phyloP scores from a whole-genome alignment of 352 stramenopile species.

The Globisporangium iwayamae region DNA sequence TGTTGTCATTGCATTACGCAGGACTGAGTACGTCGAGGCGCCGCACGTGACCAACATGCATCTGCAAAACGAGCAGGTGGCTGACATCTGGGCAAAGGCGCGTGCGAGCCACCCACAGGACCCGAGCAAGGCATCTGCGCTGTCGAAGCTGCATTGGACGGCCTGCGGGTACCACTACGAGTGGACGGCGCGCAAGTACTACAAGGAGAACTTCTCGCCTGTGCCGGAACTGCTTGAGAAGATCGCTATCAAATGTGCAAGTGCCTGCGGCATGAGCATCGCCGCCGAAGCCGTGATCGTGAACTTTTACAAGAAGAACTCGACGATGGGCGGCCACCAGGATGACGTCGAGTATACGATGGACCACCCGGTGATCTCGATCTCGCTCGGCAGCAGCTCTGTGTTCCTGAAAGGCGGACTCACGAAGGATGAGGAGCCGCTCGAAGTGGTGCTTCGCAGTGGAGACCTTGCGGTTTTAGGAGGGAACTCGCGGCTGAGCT shows the following conservation, averaged over 20 bases:
- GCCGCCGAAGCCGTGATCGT: conserved; percentile 70
- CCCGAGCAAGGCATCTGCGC: conserved; percentile 30
- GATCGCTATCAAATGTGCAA: conserved; percentile 38
- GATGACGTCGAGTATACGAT: conserved; percentile 85
- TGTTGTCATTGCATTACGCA: conserved; percentile 9
- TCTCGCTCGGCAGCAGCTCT: conserved; percentile 64
- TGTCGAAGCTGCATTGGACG: conserved; percentile 73
- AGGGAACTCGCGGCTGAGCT: conserved; percentile 60
- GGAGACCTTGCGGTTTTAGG: conserved; percentile 69
- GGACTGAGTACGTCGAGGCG: conserved; percentile 62
- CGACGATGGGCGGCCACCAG: conserved; percentile 78
- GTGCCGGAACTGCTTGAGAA: conserved; percentile 43
- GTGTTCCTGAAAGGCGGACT: conserved; percentile 76
- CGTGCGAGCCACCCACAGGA: conserved; percentile 30
- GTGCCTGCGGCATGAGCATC: conserved; percentile 53
- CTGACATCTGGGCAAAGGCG: conserved; percentile 51
- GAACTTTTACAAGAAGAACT: conserved; percentile 81
- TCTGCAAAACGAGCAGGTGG: conserved; percentile 46
- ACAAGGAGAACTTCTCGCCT: conserved; percentile 43
- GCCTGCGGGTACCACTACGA: conserved; percentile 79
- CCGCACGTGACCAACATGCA: conserved; percentile 82
- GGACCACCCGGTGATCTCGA: conserved; percentile 74
- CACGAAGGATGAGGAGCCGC: conserved; percentile 55
- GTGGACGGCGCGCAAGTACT: conserved; percentile 74
- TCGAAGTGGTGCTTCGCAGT: conserved; percentile 62